Evolutionary conservation across 352 stramenopile genomes (phyloP), one percentile per base, ranked within the genome.

Genomic region (Lagenidium giganteum): DNA sequence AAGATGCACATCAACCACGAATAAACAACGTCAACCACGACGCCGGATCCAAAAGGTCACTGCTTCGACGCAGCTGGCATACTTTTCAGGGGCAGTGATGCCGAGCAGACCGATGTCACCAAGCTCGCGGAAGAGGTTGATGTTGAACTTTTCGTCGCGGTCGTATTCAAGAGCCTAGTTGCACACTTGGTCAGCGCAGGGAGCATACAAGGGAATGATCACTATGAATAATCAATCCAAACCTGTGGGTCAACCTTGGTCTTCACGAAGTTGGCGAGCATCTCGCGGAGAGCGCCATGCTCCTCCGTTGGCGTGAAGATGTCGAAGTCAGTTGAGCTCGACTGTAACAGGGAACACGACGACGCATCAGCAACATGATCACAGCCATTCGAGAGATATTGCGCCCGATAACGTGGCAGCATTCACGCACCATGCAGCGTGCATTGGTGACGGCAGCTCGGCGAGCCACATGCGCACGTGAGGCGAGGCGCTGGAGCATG

Each of bases 201-300:
- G n/a, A n/a, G n/a, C n/a, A n/a, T n/a, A n/a, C n/a, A n/a, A n/a
- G n/a, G n/a, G n/a, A n/a, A n/a, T n/a, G n/a, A n/a, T n/a, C n/a
- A n/a, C n/a, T n/a, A n/a, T n/a, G n/a, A n/a, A n/a, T n/a, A 33
- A n/a, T 3, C 6, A 33, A 5, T 8, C 30, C 42, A 29, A 30
- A 83, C 70, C 75, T 99, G 96, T 12, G 96, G 96, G 47, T 99
- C 96, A 14, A 99, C 94, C 64, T 98, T 96, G 26, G 82, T 84
- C 68, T 96, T 92, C 27, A 97, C 88, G 47, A 98, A 98, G 45
- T 75, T 65, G 20, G 78, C 70, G 8, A 98, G 83, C 91, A 98
- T 98, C 27, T 97, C 75, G 8, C 91, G 88, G 39, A 98, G 63
- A 8, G 71, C 75, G n/a, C 68, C 64, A 44, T 96, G 86, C 56